These are phyloP conservation scores for Dictyostelium brefeldianum DNA, from an alignment of 78 protist species.

Conservation along the genomic window DNA sequence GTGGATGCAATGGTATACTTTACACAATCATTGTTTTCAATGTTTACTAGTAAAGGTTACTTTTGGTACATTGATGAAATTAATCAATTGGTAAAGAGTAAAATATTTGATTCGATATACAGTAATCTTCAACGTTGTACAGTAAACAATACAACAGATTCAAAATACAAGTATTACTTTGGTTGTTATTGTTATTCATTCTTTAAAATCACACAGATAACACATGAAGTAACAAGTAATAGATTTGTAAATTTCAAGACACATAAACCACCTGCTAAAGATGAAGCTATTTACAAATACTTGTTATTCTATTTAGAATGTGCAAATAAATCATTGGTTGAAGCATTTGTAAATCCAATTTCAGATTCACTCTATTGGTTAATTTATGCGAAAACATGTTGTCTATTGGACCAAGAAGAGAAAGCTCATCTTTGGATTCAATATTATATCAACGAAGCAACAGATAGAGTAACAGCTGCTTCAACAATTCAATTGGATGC, in stretches of 20 bases:
- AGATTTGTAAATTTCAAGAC: slow-evolving; percentile 2
- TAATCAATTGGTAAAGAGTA: background rate
- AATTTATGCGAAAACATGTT: slow-evolving; percentile 66
- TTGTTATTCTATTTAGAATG: background rate
- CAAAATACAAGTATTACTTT: slow-evolving; percentile 19
- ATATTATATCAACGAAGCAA: slow-evolving; percentile 53
- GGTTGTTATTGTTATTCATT: slow-evolving; percentile 51
- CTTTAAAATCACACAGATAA: slow-evolving; percentile 10
- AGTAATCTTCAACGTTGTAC: background rate
- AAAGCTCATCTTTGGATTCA: slow-evolving; percentile 75
- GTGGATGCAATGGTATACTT: background rate
- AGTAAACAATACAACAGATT: background rate
- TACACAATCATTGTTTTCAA: slow-evolving; percentile 28
- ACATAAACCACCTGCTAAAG: background rate
- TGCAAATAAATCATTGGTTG: slow-evolving; percentile 6
- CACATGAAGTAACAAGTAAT: background rate
- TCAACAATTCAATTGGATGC: slow-evolving; percentile 6
- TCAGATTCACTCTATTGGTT: slow-evolving; percentile 30
- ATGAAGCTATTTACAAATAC: background rate
- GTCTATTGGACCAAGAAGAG: slow-evolving; percentile 58
- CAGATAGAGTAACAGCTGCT: slow-evolving; percentile 35
- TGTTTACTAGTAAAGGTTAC: slow-evolving; percentile 28
- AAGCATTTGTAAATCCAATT: slow-evolving; percentile 38
- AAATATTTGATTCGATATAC: background rate
- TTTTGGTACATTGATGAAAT: slow-evolving; percentile 20